These are phyloP conservation scores for Escovopsis sp. DNA, from an alignment of 2,329 filamentous ascomycete genomes.

Conservation along the genomic window DNA sequence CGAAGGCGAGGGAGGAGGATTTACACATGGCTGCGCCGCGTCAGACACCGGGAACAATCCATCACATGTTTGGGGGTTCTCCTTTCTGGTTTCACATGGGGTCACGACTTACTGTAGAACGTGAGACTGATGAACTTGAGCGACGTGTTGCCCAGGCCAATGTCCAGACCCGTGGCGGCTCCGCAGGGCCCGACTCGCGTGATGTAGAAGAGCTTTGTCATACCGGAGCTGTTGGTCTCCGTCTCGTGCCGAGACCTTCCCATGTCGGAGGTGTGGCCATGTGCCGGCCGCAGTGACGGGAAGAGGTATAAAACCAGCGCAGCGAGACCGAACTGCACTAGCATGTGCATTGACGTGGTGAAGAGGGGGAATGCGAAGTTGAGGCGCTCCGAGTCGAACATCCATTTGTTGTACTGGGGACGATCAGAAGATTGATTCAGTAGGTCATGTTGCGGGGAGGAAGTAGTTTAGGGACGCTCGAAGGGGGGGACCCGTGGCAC, in stretches of 20 bases:
- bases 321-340: conserved; percentile 78
- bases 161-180: conserved; percentile 83
- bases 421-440: conserved; percentile 7
- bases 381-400: conserved; percentile 76
- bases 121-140: conserved; percentile 92
- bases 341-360: conserved; percentile 89
- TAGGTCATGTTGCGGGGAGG: no score
- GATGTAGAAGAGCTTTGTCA: conserved; percentile 84
- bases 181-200: conserved; percentile 87
- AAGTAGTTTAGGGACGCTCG: neutral
- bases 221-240: conserved; percentile 45
- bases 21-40: conserved; percentile 73
- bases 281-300: conserved; percentile 62
- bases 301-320: conserved; percentile 66
- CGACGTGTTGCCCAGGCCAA: conserved; percentile 89
- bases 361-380: conserved; percentile 93
- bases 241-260: conserved; percentile 36
- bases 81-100: neutral
- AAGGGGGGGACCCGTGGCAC: conserved; percentile 14
- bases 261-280: conserved; percentile 30
- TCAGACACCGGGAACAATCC: conserved; percentile 10
- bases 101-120: conserved; percentile 60
- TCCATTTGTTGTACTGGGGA: conserved; percentile 94
- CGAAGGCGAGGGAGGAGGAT: conserved; percentile 88
- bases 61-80: no score